Conservation (phyloP, 2,329 filamentous ascomycete species). For the Dactylella cylindrospora region DNA sequence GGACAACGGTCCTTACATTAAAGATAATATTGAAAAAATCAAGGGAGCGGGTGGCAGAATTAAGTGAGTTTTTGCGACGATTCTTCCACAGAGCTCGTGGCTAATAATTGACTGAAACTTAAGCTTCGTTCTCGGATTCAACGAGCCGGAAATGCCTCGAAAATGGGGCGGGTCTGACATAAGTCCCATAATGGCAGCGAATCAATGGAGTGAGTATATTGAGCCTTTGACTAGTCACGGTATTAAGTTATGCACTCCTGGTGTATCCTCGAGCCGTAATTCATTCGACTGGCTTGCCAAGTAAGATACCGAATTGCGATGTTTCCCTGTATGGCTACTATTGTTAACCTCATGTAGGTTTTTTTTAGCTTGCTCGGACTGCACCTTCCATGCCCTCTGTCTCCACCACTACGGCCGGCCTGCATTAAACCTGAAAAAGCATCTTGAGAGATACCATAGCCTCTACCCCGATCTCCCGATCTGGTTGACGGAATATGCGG, state of each 20-base stretch:
- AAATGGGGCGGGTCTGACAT: slow-evolving; percentile 16
- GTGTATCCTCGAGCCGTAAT: slow-evolving; percentile 4
- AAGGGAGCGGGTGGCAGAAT: background rate
- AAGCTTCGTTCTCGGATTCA: slow-evolving; percentile 12
- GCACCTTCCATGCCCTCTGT: slow-evolving; percentile 8
- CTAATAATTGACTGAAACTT: background rate
- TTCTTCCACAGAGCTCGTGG: background rate
- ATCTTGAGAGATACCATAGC: slow-evolving; percentile 5
- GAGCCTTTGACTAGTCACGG: slow-evolving; percentile 7
- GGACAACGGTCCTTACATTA: background rate
- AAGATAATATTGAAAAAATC: slow-evolving; percentile 6
- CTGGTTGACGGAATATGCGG: slow-evolving; percentile 14
- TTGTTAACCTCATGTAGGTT: slow-evolving; percentile 1
- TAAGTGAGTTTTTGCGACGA: slow-evolving; percentile 1
- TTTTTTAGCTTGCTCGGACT: background rate
- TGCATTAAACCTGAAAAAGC: slow-evolving; percentile 7
- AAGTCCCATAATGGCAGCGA: background rate
- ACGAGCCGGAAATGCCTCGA: slow-evolving; percentile 11
- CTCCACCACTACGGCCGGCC: slow-evolving; percentile 13
- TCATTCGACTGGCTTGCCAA: slow-evolving; percentile 5
- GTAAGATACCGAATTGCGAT: slow-evolving; percentile 7
- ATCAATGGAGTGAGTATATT: slow-evolving; percentile 3
- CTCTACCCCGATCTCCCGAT: background rate
- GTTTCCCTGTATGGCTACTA: slow-evolving; percentile 1
- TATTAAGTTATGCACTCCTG: slow-evolving; percentile 3